Evolutionary conservation across 495 filamentous ascomycete genomes (phyloP).

Genomic region (Trichoderma reesei): DNA sequence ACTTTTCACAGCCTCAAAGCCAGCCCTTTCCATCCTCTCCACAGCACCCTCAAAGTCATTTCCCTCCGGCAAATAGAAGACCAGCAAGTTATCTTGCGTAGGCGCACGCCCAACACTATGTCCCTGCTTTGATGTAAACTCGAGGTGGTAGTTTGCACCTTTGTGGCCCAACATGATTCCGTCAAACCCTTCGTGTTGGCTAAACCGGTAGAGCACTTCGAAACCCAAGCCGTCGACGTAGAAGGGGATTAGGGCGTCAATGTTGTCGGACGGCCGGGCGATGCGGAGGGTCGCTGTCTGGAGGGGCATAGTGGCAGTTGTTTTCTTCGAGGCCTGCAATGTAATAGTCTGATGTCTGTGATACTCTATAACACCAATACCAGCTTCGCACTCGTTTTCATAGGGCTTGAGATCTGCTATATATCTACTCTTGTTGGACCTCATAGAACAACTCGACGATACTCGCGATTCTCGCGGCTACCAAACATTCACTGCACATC

Average conservation of each 20-base stretch:
- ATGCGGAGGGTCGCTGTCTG: slow-evolving; percentile 17
- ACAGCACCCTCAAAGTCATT: slow-evolving; percentile 16
- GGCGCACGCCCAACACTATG: slow-evolving; percentile 23
- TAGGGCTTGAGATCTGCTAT: too few relatives aligned
- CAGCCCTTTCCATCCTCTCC: slow-evolving; percentile 18
- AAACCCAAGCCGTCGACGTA: slow-evolving; percentile 26
- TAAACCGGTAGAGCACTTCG: slow-evolving; percentile 18
- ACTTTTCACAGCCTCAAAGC: slow-evolving; percentile 19
- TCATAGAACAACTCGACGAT: not conserved
- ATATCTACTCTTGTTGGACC: not conserved
- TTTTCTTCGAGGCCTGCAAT: too few relatives aligned
- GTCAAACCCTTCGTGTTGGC: slow-evolving; percentile 23
- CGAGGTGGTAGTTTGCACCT: slow-evolving; percentile 21
- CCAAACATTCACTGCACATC: not conserved
- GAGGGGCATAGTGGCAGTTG: not conserved
- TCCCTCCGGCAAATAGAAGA: slow-evolving; percentile 25
- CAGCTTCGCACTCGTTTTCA: too few relatives aligned
- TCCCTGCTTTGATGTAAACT: slow-evolving; percentile 21
- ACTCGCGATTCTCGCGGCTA: not conserved
- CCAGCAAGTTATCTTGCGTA: slow-evolving; percentile 25
- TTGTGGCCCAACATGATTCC: slow-evolving; percentile 23
- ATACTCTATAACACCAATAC: too few relatives aligned
- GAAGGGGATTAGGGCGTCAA: slow-evolving; percentile 23
- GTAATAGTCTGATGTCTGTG: not conserved
- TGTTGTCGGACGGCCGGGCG: slow-evolving; percentile 25